phyloP scores from a whole-genome alignment of 2,329 filamentous ascomycete genomes.

The Sporothrix brasiliensis region DNA sequence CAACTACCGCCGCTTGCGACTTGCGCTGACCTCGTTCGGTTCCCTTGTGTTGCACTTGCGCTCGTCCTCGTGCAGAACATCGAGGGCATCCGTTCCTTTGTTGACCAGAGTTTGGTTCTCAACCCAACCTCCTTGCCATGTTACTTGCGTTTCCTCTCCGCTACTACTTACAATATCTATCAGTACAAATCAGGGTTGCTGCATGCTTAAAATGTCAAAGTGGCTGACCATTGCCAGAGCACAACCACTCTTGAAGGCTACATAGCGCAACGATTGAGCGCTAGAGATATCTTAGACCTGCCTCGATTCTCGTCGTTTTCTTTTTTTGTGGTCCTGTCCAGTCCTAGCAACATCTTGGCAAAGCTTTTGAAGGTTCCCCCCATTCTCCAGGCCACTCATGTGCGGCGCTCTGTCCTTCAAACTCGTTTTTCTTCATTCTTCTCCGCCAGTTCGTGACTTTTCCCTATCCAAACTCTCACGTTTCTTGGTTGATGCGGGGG shows the following conservation, averaged over 20 bases:
- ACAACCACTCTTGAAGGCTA: not conserved
- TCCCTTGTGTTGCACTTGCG: slow-evolving; percentile 4
- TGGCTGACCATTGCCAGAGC: slow-evolving; percentile 9
- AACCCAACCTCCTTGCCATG: not conserved
- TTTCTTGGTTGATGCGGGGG: slow-evolving; percentile 29
- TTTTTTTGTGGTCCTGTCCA: not conserved
- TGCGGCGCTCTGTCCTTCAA: not conserved
- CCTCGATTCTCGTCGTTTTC: not conserved
- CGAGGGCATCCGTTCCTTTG: slow-evolving; percentile 14
- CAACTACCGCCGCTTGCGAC: not conserved
- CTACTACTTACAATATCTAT: not conserved
- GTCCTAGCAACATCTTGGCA: slow-evolving; percentile 1
- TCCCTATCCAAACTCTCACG: slow-evolving; percentile 9
- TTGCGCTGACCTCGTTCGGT: not conserved
- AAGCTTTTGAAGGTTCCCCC: not conserved
- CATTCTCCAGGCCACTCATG: slow-evolving; percentile 4
- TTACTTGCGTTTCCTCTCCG: not conserved
- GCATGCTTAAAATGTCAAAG: slow-evolving; percentile 15
- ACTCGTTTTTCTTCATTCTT: not conserved
- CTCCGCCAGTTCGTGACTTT: slow-evolving; percentile 25
- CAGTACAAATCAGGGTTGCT: not conserved
- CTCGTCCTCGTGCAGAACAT: slow-evolving; percentile 18
- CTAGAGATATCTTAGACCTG: not conserved
- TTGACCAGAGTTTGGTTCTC: slow-evolving; percentile 10
- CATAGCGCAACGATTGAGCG: not conserved